A percentile compares a stretch with the other conserved stretches of the same genome.
These are phyloP conservation scores for Sphaerobolus stellatus DNA, from an alignment of 1,284 basidiomycete species.

Conservation along the genomic window DNA sequence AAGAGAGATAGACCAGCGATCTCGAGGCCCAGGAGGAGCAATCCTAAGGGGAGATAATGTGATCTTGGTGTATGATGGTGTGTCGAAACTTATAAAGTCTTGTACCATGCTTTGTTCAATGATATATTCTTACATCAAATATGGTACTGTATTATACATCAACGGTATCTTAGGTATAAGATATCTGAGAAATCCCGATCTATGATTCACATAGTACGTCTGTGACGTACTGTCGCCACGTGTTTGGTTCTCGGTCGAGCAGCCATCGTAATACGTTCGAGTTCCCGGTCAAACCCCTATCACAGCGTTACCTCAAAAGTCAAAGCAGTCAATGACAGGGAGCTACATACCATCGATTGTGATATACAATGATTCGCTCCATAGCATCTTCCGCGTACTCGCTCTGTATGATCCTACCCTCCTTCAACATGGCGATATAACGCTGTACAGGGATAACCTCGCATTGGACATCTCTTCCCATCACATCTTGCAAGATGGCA, in stretches of 20 bases:
- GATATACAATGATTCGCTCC: slow-evolving; percentile 32
- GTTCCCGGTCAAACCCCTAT: slow-evolving; percentile 35
- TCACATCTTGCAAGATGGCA: slow-evolving; percentile 18
- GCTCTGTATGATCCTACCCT: slow-evolving; percentile 13
- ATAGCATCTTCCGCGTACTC: slow-evolving; percentile 25
- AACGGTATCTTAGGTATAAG: too few species aligned
- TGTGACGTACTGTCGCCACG: slow-evolving; percentile 8
- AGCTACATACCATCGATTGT: slow-evolving; percentile 28
- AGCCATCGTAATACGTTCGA: slow-evolving; percentile 32
- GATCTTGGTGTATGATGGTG: too few species aligned
- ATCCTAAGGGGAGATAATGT: too few species aligned
- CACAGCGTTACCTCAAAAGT: background rate
- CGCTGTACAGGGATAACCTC: background rate
- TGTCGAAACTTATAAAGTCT: too few species aligned
- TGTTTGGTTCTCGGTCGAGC: slow-evolving; percentile 30
- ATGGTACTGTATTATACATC: too few species aligned
- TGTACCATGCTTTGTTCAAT: too few species aligned
- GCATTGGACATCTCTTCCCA: slow-evolving; percentile 19
- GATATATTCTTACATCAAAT: too few species aligned
- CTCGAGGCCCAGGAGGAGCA: slow-evolving; percentile 4
- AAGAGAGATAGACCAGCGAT: slow-evolving; percentile 2
- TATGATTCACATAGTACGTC: background rate
- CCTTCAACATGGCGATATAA: slow-evolving; percentile 7
- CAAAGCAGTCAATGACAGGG: background rate
- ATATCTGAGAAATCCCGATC: too few species aligned